phyloP scores from a whole-genome alignment of 2,329 filamentous ascomycete species.

The Ceratocystiopsis brevicomis region DNA sequence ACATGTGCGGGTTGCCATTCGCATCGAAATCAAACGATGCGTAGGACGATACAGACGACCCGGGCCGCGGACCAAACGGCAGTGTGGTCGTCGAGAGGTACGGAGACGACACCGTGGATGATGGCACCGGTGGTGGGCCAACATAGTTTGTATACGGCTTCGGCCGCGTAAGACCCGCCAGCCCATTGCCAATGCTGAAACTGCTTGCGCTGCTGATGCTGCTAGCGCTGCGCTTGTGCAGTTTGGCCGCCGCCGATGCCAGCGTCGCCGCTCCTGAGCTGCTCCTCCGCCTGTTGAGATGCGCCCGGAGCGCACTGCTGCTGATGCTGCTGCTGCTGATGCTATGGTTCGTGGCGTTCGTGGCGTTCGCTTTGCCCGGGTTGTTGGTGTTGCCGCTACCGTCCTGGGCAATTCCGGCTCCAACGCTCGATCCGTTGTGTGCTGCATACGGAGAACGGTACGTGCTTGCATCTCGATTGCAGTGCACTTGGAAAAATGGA shows the following conservation, averaged over 20 bases:
- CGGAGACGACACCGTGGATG: constrained; percentile 9
- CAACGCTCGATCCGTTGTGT: too few species aligned
- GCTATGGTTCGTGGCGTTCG: not conserved
- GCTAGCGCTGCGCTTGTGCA: constrained; percentile 9
- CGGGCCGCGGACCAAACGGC: constrained; percentile 5
- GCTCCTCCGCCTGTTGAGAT: constrained; percentile 4
- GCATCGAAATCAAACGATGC: constrained; percentile 9
- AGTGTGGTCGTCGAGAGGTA: constrained; percentile 6
- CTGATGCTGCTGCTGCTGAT: constrained; percentile 13
- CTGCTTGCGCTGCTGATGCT: constrained; percentile 9
- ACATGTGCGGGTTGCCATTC: constrained; percentile 5
- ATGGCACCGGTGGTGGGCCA: constrained; percentile 8
- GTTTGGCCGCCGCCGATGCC: constrained; percentile 5
- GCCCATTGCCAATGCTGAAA: constrained; percentile 10
- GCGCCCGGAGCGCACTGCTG: constrained; percentile 15
- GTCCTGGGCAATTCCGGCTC: too few species aligned
- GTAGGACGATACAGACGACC: constrained; percentile 11
- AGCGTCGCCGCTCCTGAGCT: constrained; percentile 4
- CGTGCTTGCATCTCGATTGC: constrained; percentile 28
- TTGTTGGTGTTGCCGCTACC: constrained; percentile 9
- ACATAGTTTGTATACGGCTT: constrained; percentile 11
- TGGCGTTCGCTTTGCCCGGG: constrained; percentile 14
- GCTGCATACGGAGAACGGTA: constrained; percentile 37
- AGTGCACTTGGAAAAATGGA: constrained; percentile 38
- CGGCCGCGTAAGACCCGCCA: constrained; percentile 10